A percentile compares a stretch with the other conserved stretches of the same genome.
phyloP scores from a whole-genome alignment of 163 green algal genomes.

The Coccomyxa subellipsoidea region DNA sequence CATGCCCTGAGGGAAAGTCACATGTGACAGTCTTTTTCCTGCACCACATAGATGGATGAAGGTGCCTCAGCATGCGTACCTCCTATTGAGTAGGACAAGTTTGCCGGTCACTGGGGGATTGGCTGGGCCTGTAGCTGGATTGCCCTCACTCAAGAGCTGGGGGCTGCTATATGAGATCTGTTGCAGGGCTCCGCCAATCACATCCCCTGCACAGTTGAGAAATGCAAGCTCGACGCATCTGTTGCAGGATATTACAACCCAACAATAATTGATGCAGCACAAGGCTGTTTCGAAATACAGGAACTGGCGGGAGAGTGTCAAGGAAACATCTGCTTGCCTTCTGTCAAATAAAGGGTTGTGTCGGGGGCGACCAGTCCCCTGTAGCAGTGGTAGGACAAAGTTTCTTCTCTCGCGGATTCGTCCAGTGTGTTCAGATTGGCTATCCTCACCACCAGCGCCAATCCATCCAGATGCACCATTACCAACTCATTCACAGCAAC shows the following conservation, averaged over 20 bases:
- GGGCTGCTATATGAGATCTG: background rate
- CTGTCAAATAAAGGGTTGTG: slow-evolving; percentile 40
- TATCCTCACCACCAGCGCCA: background rate
- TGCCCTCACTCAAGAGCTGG: background rate
- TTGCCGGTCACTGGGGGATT: background rate
- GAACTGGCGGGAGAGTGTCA: too few species aligned
- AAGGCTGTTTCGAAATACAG: too few species aligned
- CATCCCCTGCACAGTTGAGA: background rate
- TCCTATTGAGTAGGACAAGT: background rate
- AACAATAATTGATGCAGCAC: too few species aligned
- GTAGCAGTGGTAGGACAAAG: slow-evolving; percentile 63
- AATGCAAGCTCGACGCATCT: too few species aligned
- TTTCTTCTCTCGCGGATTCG: slow-evolving; percentile 34
- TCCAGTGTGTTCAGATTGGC: slow-evolving; percentile 33
- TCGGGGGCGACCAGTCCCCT: slow-evolving; percentile 47
- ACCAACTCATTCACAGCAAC: background rate
- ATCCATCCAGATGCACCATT: background rate
- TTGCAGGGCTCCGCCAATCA: background rate
- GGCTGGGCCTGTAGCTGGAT: background rate
- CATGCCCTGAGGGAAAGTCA: too few species aligned
- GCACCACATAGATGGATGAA: too few species aligned
- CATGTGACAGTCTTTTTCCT: too few species aligned
- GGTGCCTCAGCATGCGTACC: too few species aligned
- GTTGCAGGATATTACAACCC: too few species aligned
- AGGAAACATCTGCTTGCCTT: background rate